Percentiles rank a stretch among this genome's conserved stretches.
Conservation (phyloP, 176 grass and related monocot genomes). For the Aegilops speltoides region DNA sequence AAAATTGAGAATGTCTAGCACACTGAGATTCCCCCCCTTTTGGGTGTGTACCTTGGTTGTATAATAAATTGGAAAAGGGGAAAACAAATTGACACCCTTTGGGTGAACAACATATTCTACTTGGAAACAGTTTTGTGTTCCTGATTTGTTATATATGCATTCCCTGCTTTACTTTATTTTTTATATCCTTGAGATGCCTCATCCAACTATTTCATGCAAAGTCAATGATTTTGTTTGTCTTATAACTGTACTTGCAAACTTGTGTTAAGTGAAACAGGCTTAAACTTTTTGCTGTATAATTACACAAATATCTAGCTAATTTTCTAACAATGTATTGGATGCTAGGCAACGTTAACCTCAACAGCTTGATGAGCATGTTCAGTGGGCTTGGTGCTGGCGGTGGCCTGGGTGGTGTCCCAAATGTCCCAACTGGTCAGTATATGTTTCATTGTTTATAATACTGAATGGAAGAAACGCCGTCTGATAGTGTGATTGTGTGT, state of each 20-base stretch:
- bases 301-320: not conserved
- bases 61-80: not conserved
- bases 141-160: not conserved
- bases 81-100: not conserved
- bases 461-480: not conserved
- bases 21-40: not conserved
- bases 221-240: not conserved
- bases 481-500: not conserved
- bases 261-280: not conserved
- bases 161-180: not conserved
- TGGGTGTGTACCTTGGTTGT: not conserved
- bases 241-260: not conserved
- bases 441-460: not conserved
- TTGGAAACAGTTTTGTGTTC: not conserved
- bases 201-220: not conserved
- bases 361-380: conserved; percentile 74
- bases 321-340: conserved; percentile 25
- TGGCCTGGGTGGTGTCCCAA: conserved; percentile 31
- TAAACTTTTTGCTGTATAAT: not conserved
- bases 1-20: not conserved
- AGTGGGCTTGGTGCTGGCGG: conserved; percentile 65
- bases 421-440: conserved; percentile 41
- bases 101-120: not conserved
- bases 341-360: conserved; percentile 52
- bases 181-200: not conserved